Base-by-base conservation (phyloP, 768 basidiomycete genomes). In the Lactifluus volemus region DNA sequence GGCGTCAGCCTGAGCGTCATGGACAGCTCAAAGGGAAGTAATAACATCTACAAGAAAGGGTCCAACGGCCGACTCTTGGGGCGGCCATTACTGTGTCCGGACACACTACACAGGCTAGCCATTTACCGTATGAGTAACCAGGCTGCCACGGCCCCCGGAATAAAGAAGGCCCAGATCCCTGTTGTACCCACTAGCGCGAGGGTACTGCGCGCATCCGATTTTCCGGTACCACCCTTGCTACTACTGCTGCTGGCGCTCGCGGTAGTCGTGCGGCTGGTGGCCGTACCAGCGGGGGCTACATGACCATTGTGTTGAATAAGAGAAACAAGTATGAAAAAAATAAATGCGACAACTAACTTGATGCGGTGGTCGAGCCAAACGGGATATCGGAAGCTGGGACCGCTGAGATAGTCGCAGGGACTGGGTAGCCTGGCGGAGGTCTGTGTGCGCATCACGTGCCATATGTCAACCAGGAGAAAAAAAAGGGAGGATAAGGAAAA, bases 301-400 rank as follows among this genome's bases (percentile, higher is more conserved):
- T 10, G 1, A 14, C n/a, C n/a, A 2, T 44, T 19, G n/a, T 25
- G 21, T n/a, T 19, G 11, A 21, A 47, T n/a, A 44, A n/a, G 6
- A 44, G 15, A 4, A 4, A 53, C 14, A 11, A 53, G 3, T 5
- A 39, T 4, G 1, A 25, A 25, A 39, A 29, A 4, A 14, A 52
- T n/a, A n/a, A 44, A 19, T 6, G 52, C 14, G 32, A 34, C 3
- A 5, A 21, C 52, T 44, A 9, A 53, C 45, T 15, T 14, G 41
- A 21, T 17, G 21, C 32, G 32, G 32, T 4, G 32, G 32, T 6
- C 32, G 32, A 34, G 32, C 32, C 32, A 9, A 34, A 34, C 14
- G 61, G 61, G 32, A 63, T 58, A 44, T 58, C 47, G 39, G 61
- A 63, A 1, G 47, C 17, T 4, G 56, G 56, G 21, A 63, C 61